Conservation (phyloP, 2,329 filamentous ascomycete species). For the Phyllosticta citrichinensis region DNA sequence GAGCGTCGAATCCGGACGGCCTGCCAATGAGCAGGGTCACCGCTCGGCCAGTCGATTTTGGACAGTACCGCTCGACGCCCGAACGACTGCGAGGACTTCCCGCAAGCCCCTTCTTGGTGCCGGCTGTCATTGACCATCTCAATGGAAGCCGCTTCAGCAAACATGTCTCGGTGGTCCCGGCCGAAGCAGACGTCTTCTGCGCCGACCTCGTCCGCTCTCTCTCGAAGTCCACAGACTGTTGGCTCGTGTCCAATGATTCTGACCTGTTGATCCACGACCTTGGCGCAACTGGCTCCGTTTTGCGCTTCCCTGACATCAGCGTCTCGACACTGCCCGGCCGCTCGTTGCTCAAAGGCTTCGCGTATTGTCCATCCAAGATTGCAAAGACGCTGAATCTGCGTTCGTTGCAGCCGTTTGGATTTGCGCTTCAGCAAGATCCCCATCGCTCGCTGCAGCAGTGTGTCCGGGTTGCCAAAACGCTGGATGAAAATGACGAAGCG, state of each 20-base stretch:
- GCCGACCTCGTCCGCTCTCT: conserved; percentile 50
- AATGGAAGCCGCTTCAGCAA: conserved; percentile 31
- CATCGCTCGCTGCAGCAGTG: conserved; percentile 21
- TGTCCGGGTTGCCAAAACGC: conserved; percentile 16
- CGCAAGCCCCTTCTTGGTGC: conserved; percentile 62
- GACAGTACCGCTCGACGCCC: conserved; percentile 13
- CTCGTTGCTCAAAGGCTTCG: conserved; percentile 16
- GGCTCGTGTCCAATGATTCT: conserved; percentile 69
- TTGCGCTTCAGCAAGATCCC: conserved; percentile 25
- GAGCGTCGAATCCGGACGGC: neutral
- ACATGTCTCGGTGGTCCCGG: conserved; percentile 54
- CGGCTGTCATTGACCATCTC: conserved; percentile 64
- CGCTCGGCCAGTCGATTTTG: conserved; percentile 9
- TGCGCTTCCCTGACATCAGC: conserved; percentile 59
- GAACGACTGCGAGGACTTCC: conserved; percentile 28
- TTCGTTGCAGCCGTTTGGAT: conserved; percentile 31
- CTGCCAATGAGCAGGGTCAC: conserved; percentile 8
- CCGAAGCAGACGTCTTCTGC: conserved; percentile 78
- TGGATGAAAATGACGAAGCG: conserved; percentile 13
- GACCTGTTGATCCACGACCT: conserved; percentile 72
- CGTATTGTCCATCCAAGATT: conserved; percentile 35
- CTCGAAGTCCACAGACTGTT: conserved; percentile 40
- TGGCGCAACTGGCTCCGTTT: conserved; percentile 49
- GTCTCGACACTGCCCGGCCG: conserved; percentile 36
- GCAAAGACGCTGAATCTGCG: conserved; percentile 35